Conservation (phyloP, 208 protist species). For the Tetramitus jugosus region DNA sequence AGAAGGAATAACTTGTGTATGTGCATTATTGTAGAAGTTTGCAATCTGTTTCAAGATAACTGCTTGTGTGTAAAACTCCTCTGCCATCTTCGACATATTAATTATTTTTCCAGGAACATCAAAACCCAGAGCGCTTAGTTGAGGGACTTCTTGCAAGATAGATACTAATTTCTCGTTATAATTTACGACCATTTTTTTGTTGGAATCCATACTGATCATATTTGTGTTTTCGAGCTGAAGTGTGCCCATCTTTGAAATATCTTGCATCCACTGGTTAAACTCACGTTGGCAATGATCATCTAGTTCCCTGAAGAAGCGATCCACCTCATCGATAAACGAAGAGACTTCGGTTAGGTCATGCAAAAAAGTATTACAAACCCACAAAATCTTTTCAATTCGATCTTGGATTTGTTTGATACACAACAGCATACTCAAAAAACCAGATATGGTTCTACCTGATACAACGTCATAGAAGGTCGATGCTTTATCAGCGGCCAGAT, state of each 20-base stretch:
- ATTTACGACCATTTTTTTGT: slow-evolving; percentile 21
- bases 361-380: neutral
- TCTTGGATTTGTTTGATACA: slow-evolving; percentile 14
- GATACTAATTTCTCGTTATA: slow-evolving; percentile 3
- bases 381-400: neutral
- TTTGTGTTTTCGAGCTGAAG: neutral
- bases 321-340: neutral
- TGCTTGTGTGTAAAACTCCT: slow-evolving; percentile 61
- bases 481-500: neutral
- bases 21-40: slow-evolving; percentile 79
- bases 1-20: slow-evolving; percentile 62
- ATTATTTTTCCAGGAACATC: slow-evolving; percentile 58
- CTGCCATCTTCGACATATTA: slow-evolving; percentile 57
- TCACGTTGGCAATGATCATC: neutral
- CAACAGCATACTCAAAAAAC: neutral
- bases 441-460: neutral
- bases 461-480: neutral
- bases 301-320: neutral
- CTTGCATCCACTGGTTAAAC: neutral
- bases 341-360: neutral
- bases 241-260: neutral
- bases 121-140: slow-evolving; percentile 3
- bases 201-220: slow-evolving; percentile 4
- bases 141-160: neutral
- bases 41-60: slow-evolving; percentile 63